Conservation (phyloP, 2,329 filamentous ascomycete species). For the Xylariaceae sp. region DNA sequence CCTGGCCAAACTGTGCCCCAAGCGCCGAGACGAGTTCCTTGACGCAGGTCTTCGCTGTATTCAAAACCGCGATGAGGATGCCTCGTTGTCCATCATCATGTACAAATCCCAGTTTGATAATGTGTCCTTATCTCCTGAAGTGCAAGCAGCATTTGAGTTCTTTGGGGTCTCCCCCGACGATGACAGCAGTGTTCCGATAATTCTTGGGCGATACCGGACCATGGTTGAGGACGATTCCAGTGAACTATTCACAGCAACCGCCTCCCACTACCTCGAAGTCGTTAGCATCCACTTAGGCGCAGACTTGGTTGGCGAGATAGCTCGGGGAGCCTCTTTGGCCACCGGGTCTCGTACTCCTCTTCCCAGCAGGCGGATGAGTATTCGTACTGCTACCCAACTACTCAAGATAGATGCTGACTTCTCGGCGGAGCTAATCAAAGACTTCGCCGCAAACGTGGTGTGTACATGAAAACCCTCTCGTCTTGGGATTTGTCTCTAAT, state of each 20-base stretch:
- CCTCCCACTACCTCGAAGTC: conserved; percentile 24
- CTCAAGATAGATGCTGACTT: conserved; percentile 26
- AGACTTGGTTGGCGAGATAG: conserved; percentile 24
- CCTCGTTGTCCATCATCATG: conserved; percentile 25
- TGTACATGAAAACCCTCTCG: conserved; percentile 1
- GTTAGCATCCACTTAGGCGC: conserved; percentile 23
- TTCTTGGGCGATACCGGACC: conserved; percentile 23
- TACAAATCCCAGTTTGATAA: conserved; percentile 29
- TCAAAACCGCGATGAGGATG: conserved; percentile 23
- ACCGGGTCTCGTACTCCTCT: not conserved
- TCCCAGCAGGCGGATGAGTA: conserved; percentile 23
- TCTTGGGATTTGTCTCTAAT: conserved; percentile 12
- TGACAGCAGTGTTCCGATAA: conserved; percentile 13
- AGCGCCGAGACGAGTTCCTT: conserved; percentile 24
- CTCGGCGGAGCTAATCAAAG: conserved; percentile 27
- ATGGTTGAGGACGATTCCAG: conserved; percentile 12
- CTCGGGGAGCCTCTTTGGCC: conserved; percentile 7
- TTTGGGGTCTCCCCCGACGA: conserved; percentile 19
- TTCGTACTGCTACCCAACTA: conserved; percentile 23
- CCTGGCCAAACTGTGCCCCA: conserved; percentile 24
- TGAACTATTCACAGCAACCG: conserved; percentile 15
- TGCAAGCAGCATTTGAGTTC: conserved; percentile 26
- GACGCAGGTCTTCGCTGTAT: conserved; percentile 28
- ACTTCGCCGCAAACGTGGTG: conserved; percentile 26
- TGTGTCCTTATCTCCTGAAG: not conserved